Evolutionary conservation across 176 grass and related monocot genomes (phyloP).

Genomic region (Paspalum notatum): DNA sequence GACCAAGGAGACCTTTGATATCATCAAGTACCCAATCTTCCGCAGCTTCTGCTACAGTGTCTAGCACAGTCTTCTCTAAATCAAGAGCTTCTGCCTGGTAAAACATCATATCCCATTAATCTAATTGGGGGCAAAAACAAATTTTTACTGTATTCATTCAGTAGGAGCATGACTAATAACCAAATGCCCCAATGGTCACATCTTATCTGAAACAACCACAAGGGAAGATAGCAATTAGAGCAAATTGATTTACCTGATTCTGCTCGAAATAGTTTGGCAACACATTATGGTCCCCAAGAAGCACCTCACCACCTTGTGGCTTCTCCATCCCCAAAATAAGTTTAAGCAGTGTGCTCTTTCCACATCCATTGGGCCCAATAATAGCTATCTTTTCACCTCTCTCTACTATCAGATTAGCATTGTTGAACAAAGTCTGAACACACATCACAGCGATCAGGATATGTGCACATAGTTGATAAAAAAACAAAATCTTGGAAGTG

Average conservation of each 20-base stretch:
- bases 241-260: constrained; percentile 71
- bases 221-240: constrained; percentile 5
- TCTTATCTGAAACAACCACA: constrained; percentile 29
- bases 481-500: background rate
- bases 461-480: background rate
- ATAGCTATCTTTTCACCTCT: constrained; percentile 97
- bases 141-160: constrained; percentile 6
- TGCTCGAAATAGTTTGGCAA: constrained; percentile 99
- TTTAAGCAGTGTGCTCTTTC: constrained; percentile 90
- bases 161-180: background rate
- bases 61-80: constrained; percentile 93
- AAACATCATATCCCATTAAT: constrained; percentile 34
- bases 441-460: constrained; percentile 23
- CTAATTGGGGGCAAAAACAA: background rate
- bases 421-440: constrained; percentile 80
- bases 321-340: constrained; percentile 88
- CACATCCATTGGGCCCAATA: constrained; percentile 97
- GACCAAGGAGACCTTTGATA: constrained; percentile 97
- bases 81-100: constrained; percentile 95
- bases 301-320: constrained; percentile 72
- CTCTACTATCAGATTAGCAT: constrained; percentile 86
- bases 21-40: constrained; percentile 94
- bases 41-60: constrained; percentile 86
- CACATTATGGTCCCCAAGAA: constrained; percentile 94
- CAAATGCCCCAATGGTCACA: background rate